Evolutionary conservation across 116 monocot species (phyloP).

Genomic region (Dioscorea cayenensis): DNA sequence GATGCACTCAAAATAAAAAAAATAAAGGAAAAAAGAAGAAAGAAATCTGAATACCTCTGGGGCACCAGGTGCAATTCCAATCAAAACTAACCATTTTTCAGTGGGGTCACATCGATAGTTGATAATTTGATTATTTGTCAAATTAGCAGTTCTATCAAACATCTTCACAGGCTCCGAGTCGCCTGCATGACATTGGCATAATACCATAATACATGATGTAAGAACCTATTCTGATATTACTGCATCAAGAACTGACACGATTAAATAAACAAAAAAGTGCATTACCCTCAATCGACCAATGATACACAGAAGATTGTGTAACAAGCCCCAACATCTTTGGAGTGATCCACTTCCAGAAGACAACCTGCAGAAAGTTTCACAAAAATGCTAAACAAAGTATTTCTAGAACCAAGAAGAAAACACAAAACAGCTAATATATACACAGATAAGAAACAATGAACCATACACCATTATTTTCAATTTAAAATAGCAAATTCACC

Average conservation of each 20-base stretch:
- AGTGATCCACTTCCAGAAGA: constrained; percentile 98
- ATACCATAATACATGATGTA: too few relatives aligned
- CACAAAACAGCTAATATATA: background rate
- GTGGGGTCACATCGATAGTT: constrained; percentile 94
- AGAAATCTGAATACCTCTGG: constrained; percentile 54
- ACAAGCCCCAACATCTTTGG: constrained; percentile 90
- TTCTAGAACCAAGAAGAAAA: background rate
- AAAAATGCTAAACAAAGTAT: background rate
- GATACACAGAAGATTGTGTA: constrained; percentile 89
- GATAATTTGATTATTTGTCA: constrained; percentile 93
- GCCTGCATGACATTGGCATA: constrained; percentile 24
- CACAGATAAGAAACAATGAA: background rate
- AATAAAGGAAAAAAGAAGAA: background rate
- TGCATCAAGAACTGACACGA: background rate
- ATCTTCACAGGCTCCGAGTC: constrained; percentile 85
- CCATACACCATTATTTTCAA: background rate
- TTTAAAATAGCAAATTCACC: constrained; percentile 20
- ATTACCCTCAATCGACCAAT: constrained; percentile 93
- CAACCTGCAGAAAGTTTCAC: constrained; percentile 47
- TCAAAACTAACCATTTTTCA: constrained; percentile 93
- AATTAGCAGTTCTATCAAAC: constrained; percentile 94
- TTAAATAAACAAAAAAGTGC: background rate
- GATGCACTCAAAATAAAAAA: background rate
- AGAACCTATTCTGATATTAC: too few relatives aligned
- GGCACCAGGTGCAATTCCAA: constrained; percentile 92